phyloP scores from a whole-genome alignment of 2,329 filamentous ascomycete species.

The Talaromyces sp. region DNA sequence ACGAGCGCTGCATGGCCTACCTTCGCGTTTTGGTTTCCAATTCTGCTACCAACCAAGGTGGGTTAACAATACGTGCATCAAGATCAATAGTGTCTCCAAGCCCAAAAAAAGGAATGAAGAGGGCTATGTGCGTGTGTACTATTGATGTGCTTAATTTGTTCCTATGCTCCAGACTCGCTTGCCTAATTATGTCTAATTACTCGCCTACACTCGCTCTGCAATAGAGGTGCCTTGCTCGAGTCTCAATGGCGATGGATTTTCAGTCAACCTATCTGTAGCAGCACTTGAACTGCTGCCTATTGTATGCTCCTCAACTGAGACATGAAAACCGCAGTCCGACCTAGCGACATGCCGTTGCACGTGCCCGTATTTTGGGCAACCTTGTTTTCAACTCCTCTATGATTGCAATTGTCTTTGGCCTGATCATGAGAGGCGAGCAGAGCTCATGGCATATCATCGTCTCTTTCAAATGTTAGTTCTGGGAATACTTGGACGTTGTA shows the following conservation, averaged over 20 bases:
- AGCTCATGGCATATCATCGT: neutral
- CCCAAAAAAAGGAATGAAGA: no score
- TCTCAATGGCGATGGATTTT: slow-evolving; percentile 27
- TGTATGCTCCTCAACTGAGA: neutral
- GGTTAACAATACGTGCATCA: neutral
- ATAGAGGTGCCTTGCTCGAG: slow-evolving; percentile 16
- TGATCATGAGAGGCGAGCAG: neutral
- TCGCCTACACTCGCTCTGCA: neutral
- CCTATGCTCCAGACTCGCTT: neutral
- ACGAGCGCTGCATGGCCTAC: neutral
- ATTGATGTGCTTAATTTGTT: neutral
- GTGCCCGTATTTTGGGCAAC: neutral
- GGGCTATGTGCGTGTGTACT: neutral
- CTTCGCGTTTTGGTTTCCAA: neutral
- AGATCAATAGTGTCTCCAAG: no score
- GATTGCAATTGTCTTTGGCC: neutral
- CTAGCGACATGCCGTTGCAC: neutral
- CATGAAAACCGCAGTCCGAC: neutral
- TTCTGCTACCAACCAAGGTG: neutral
- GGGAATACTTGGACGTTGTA: neutral
- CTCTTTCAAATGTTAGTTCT: neutral
- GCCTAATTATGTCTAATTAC: neutral
- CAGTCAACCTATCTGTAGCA: slow-evolving; percentile 21
- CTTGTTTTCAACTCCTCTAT: neutral
- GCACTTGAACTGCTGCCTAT: slow-evolving; percentile 13